A percentile compares a stretch with the other conserved stretches of the same genome.
Conservation (phyloP, 306 rosid genomes). For the Cicer bijugum region DNA sequence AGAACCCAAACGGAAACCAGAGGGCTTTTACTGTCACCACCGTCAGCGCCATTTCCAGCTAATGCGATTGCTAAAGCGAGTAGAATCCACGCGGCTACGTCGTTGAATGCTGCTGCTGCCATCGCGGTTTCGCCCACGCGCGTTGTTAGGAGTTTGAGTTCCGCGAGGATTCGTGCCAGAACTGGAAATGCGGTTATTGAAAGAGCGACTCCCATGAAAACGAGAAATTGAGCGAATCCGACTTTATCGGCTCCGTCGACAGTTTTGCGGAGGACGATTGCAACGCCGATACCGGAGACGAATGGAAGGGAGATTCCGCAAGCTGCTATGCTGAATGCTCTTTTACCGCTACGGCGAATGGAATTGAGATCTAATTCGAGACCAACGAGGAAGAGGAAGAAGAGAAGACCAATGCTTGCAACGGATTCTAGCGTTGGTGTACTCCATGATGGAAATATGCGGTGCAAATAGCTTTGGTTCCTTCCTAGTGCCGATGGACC, state of each 20-base stretch:
- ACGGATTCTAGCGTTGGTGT: slow-evolving; percentile 70
- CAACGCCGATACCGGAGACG: slow-evolving; percentile 69
- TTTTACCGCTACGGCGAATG: slow-evolving; percentile 64
- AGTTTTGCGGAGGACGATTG: slow-evolving; percentile 65
- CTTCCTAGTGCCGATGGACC: slow-evolving; percentile 83
- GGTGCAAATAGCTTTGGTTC: slow-evolving; percentile 54
- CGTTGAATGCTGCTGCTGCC: slow-evolving; percentile 94
- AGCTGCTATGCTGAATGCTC: slow-evolving; percentile 67
- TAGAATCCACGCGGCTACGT: slow-evolving; percentile 85
- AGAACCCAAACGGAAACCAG: slow-evolving; percentile 74
- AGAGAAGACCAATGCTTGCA: slow-evolving; percentile 78
- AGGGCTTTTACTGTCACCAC: slow-evolving; percentile 57
- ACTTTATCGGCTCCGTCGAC: slow-evolving; percentile 65
- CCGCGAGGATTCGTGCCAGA: slow-evolving; percentile 85
- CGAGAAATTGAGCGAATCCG: slow-evolving; percentile 65
- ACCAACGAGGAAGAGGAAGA: slow-evolving; percentile 79
- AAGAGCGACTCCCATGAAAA: slow-evolving; percentile 86
- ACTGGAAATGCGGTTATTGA: slow-evolving; percentile 95
- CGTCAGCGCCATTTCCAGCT: slow-evolving; percentile 51
- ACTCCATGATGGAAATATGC: slow-evolving; percentile 74
- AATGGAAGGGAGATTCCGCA: slow-evolving; percentile 78
- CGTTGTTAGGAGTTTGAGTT: slow-evolving; percentile 82
- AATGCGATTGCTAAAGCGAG: slow-evolving; percentile 81
- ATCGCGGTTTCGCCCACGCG: slow-evolving; percentile 75
- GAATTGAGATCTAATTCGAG: slow-evolving; percentile 72